These are phyloP conservation scores for Solidago caesia DNA, from an alignment of 129 eudicot genomes.

Conservation along the genomic window DNA sequence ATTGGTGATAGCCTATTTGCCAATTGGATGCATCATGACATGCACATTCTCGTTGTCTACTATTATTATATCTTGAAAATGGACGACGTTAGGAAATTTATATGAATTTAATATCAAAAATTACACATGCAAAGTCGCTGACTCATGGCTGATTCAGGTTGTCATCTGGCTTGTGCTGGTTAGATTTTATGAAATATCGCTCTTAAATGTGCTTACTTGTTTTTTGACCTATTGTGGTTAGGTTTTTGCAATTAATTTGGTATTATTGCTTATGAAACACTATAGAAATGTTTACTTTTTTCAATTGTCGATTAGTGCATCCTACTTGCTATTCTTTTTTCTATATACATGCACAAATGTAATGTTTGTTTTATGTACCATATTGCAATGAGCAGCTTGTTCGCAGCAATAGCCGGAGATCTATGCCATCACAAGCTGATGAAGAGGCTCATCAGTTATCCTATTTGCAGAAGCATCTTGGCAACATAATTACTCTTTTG, in stretches of 20 bases:
- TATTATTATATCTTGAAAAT: neutral
- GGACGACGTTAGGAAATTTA: neutral
- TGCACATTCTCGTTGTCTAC: neutral
- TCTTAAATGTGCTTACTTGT: neutral
- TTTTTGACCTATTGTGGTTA: neutral
- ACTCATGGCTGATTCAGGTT: neutral
- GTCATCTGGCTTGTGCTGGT: neutral
- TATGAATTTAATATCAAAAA: neutral
- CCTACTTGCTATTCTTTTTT: neutral
- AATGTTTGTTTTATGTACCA: slow-evolving; percentile 12
- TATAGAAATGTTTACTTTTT: neutral
- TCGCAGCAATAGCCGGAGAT: slow-evolving; percentile 87
- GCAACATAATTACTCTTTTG: slow-evolving; percentile 75
- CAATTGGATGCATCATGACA: neutral
- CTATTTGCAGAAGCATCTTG: slow-evolving; percentile 84
- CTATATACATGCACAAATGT: neutral
- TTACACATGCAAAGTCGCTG: neutral
- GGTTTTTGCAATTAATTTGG: neutral
- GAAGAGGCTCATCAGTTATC: slow-evolving; percentile 97
- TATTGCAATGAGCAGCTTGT: slow-evolving; percentile 62
- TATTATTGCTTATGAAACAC: neutral
- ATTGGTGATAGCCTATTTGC: neutral
- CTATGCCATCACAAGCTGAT: slow-evolving; percentile 93
- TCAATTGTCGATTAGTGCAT: too few relatives aligned
- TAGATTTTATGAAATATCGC: neutral